Evolutionary conservation across 306 rosid genomes (phyloP), one percentile per base, ranked within the genome.

Genomic region (Prunus kanzakura): DNA sequence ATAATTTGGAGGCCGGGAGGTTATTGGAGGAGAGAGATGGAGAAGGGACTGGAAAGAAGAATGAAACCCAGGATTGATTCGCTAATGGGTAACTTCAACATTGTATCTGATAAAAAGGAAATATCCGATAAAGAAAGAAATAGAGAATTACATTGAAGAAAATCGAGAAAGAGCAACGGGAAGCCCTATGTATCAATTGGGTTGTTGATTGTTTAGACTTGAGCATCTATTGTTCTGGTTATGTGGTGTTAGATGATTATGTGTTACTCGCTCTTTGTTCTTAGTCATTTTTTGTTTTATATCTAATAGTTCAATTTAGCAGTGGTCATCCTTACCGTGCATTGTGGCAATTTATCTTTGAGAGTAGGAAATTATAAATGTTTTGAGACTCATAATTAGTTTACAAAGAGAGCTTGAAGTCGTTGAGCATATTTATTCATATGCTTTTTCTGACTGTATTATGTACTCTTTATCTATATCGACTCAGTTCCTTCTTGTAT

Each of bases 1-100:
- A 83, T 32, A 96, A 95, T 58, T 93, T 86, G 78, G 98, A 95
- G 85, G 90, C 97, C 41, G 98, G 97, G 25, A 92, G 89, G 79
- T 80, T 95, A 93, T 79, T 94, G 82, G 91, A 90, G 85, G 92
- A 89, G 85, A 89, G 85, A 61, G 93, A 88, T 3, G 84, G 62
- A n/a, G 96, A 88, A 64, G 90, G 80, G 1, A 56, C 30, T 2
- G 97, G 85, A 29, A 95, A 77, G 91, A 94, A 89, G 89, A 88
- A 20, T 58, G 98, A 87, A 30, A 79, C 74, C 51, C 81, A 91
- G 80, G 79, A 77, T 82, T 91, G 97, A 89, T 87, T 72, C 49
- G 32, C 16, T 18, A 13, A 55, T 64, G 14, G 74, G 75, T 64
- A 8, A 47, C 82, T 77, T 55, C 64, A 41, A 22, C 65, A 70